phyloP scores from a whole-genome alignment of 352 stramenopile genomes.

The Pythium insidiosum region DNA sequence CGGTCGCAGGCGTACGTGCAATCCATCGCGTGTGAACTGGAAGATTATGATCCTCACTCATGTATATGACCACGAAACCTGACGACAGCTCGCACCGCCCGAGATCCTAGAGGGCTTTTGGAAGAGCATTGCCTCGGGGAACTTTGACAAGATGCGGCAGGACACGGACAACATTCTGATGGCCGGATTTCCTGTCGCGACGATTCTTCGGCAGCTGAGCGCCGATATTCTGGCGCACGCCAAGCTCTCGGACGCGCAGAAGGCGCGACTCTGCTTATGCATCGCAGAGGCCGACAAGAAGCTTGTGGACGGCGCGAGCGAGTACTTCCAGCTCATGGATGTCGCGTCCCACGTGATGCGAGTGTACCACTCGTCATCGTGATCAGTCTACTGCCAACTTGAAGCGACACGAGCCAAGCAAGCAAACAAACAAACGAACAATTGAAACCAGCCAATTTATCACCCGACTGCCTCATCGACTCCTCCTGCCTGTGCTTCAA shows the following conservation, averaged over 20 bases:
- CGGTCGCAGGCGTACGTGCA: slow-evolving; percentile 55
- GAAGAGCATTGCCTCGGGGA: slow-evolving; percentile 64
- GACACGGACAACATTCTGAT: slow-evolving; percentile 90
- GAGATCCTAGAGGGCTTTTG: slow-evolving; percentile 78
- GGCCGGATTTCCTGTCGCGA: slow-evolving; percentile 90
- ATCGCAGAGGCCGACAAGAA: slow-evolving; percentile 95
- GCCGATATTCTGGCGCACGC: slow-evolving; percentile 67
- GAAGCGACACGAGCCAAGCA: not conserved
- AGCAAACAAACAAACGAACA: not conserved
- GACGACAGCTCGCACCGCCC: slow-evolving; percentile 53
- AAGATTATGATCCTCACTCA: not conserved
- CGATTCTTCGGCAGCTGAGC: slow-evolving; percentile 87
- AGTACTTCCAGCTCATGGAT: slow-evolving; percentile 95
- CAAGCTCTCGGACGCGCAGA: slow-evolving; percentile 85
- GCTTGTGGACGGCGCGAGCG: slow-evolving; percentile 94
- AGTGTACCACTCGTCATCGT: slow-evolving; percentile 39
- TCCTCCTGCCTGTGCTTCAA: slow-evolving; percentile 1
- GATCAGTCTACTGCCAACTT: no score
- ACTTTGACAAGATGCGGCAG: slow-evolving; percentile 86
- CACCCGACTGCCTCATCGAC: no score
- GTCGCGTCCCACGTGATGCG: slow-evolving; percentile 86
- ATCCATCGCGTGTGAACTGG: not conserved
- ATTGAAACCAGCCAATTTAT: no score
- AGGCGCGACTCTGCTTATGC: slow-evolving; percentile 90
- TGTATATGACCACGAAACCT: no score